Evolutionary conservation across 495 filamentous ascomycete genomes (phyloP).

Genomic region (Parachaetomium inaequale): DNA sequence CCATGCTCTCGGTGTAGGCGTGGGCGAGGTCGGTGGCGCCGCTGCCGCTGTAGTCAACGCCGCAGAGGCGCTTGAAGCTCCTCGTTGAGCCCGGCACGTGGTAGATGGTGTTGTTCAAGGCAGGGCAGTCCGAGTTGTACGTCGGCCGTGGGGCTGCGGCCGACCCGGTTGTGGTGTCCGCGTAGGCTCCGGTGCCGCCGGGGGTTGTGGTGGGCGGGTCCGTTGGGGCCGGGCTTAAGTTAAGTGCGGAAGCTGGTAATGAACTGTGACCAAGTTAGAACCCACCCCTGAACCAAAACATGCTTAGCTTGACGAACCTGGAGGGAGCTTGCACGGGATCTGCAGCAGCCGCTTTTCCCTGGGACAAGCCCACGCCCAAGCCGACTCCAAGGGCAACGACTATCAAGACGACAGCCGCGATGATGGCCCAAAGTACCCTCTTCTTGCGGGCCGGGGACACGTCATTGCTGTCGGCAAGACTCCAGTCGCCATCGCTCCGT

Average conservation of each 20-base stretch:
- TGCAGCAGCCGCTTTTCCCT: conserved; percentile 11
- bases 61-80: conserved; percentile 44
- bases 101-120: conserved; percentile 44
- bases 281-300: background rate
- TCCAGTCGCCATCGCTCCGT: conserved; percentile 15
- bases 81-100: conserved; percentile 41
- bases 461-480: conserved; percentile 3
- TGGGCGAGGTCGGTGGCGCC: conserved; percentile 38
- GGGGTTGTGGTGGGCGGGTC: conserved; percentile 1
- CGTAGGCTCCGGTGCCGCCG: conserved; percentile 3
- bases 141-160: conserved; percentile 16
- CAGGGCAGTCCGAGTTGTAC: conserved; percentile 36
- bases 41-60: conserved; percentile 41
- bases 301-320: conserved; percentile 24
- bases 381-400: conserved; percentile 39
- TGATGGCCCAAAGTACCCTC: conserved; percentile 31
- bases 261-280: conserved; percentile 8
- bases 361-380: conserved; percentile 33
- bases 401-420: conserved; percentile 25
- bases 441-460: conserved; percentile 22
- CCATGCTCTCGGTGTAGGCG: conserved; percentile 37
- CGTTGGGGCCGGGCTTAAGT: conserved; percentile 10
- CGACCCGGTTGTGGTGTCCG: conserved; percentile 19
- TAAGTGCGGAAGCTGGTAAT: background rate
- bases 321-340: conserved; percentile 1